Conservation (phyloP, 2,329 filamentous ascomycete genomes). For the Fusarium sp. region DNA sequence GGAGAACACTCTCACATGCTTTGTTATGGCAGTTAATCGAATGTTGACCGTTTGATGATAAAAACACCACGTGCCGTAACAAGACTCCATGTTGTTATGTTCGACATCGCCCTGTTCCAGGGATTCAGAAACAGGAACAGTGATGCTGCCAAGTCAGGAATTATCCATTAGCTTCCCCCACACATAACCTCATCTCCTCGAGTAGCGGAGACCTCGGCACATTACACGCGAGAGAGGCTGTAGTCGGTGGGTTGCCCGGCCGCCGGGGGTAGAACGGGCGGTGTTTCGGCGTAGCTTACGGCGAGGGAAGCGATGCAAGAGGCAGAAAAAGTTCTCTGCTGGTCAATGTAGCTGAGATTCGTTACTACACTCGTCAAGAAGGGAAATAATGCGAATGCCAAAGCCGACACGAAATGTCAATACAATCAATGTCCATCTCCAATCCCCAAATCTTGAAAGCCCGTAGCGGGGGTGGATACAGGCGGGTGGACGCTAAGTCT, state of each 20-base stretch:
- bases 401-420: neutral
- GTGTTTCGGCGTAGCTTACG: slow-evolving; percentile 44
- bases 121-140: slow-evolving; percentile 29
- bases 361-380: neutral
- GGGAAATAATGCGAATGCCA: neutral
- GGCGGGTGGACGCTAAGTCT: slow-evolving; percentile 28
- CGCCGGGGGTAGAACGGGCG: slow-evolving; percentile 30
- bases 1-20: slow-evolving; percentile 29
- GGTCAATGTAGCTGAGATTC: neutral
- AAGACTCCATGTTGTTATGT: neutral
- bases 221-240: slow-evolving; percentile 25
- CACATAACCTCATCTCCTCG: slow-evolving; percentile 23
- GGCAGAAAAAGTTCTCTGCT: neutral
- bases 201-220: slow-evolving; percentile 46
- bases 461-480: slow-evolving; percentile 40
- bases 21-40: neutral
- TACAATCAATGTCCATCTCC: neutral
- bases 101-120: neutral
- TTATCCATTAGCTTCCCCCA: slow-evolving; percentile 28
- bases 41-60: neutral
- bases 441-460: slow-evolving; percentile 20
- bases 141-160: slow-evolving; percentile 12
- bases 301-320: slow-evolving; percentile 30
- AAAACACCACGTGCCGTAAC: slow-evolving; percentile 11
- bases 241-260: slow-evolving; percentile 43